Conservation (phyloP, 2,329 filamentous ascomycete genomes). For the Curvularia sp. region DNA sequence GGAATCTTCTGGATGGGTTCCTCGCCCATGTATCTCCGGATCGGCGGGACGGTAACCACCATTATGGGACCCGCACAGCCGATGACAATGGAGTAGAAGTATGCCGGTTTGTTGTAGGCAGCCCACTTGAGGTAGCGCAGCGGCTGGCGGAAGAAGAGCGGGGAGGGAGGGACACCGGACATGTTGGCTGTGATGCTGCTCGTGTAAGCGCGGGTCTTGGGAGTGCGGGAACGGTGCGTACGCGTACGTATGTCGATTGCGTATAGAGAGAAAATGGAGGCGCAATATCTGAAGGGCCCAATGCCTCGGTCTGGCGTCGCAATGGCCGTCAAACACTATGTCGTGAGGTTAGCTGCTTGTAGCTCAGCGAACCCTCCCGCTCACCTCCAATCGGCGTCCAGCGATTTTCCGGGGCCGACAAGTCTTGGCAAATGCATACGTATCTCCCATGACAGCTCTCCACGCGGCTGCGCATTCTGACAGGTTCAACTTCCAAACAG, state of each 20-base stretch:
- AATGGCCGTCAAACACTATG: constrained; percentile 14
- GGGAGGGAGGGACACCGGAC: constrained; percentile 56
- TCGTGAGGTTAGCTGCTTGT: constrained; percentile 17
- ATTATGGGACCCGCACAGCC: constrained; percentile 75
- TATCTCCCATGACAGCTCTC: constrained; percentile 37
- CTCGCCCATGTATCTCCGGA: constrained; percentile 76
- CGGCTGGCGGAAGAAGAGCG: constrained; percentile 81
- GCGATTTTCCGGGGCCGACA: constrained; percentile 35
- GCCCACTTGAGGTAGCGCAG: constrained; percentile 88
- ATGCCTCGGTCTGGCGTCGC: constrained; percentile 27
- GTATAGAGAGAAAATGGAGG: not conserved
- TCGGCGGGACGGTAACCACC: constrained; percentile 74
- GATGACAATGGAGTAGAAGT: constrained; percentile 85
- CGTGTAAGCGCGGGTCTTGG: constrained; percentile 4
- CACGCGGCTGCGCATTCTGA: constrained; percentile 14
- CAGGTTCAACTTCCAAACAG: constrained; percentile 30
- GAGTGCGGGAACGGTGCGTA: not conserved
- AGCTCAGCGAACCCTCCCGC: constrained; percentile 9
- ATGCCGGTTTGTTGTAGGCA: constrained; percentile 83
- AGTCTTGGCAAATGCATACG: constrained; percentile 50
- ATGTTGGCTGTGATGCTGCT: constrained; percentile 55
- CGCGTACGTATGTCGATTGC: constrained; percentile 11
- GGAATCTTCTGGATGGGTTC: constrained; percentile 72
- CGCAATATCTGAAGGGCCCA: constrained; percentile 21
- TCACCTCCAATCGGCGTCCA: constrained; percentile 28